phyloP scores from a whole-genome alignment of 352 stramenopile species.

The Globisporangium abappressorium region DNA sequence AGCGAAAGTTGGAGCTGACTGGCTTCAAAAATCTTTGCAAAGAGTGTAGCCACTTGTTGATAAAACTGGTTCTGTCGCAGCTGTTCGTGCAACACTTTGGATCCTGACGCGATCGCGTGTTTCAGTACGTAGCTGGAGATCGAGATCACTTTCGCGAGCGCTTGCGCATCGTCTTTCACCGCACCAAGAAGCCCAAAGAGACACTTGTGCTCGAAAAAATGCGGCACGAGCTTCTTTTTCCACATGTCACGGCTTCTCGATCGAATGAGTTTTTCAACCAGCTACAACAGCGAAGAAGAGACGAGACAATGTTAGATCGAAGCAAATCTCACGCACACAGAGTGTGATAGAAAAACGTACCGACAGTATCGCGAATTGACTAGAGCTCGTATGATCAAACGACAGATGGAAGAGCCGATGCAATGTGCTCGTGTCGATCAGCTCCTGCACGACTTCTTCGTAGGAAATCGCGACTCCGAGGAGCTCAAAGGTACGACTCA shows the following conservation, averaged over 20 bases:
- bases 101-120: slow-evolving; percentile 11
- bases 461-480: slow-evolving; percentile 30
- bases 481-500: slow-evolving; percentile 25
- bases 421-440: slow-evolving; percentile 42
- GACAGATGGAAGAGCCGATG: slow-evolving; percentile 50
- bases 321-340: background rate
- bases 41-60: slow-evolving; percentile 15
- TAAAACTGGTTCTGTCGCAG: slow-evolving; percentile 23
- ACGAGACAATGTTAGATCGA: background rate
- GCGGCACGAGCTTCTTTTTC: slow-evolving; percentile 22
- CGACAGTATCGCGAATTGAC: slow-evolving; percentile 19
- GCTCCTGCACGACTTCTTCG: slow-evolving; percentile 42
- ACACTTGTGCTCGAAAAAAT: slow-evolving; percentile 27
- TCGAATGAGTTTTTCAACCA: slow-evolving; percentile 28
- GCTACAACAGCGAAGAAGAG: slow-evolving; percentile 13
- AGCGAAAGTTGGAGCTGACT: slow-evolving; percentile 10
- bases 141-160: slow-evolving; percentile 22
- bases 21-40: slow-evolving; percentile 8
- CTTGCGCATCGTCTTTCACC: slow-evolving; percentile 17
- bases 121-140: slow-evolving; percentile 21
- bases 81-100: slow-evolving; percentile 27
- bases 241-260: slow-evolving; percentile 13
- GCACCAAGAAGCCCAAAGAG: slow-evolving; percentile 19
- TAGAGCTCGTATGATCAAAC: slow-evolving; percentile 19
- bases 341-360: slow-evolving; percentile 13